These are phyloP conservation scores for Coemansia sp. DNA, from an alignment of 192 early-diverging fungal genomes.

Conservation along the genomic window DNA sequence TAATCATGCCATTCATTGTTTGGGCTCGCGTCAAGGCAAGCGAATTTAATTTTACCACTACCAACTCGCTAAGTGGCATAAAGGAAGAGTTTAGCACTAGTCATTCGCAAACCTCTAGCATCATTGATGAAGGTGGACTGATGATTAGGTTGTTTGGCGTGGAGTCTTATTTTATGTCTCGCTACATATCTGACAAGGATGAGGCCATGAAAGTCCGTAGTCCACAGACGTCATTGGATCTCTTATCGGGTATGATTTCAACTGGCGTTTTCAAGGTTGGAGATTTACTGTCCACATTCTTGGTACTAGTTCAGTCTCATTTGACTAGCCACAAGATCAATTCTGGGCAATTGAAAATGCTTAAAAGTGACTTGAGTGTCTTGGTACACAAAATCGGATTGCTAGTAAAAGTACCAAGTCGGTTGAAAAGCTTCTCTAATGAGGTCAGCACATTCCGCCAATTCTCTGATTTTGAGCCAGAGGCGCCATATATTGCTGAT, in stretches of 20 bases:
- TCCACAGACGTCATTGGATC: slow-evolving; percentile 59
- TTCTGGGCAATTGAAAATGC: background rate
- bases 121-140: slow-evolving; percentile 61
- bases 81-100: background rate
- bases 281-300: slow-evolving; percentile 10
- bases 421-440: background rate
- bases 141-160: slow-evolving; percentile 69
- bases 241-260: slow-evolving; percentile 59
- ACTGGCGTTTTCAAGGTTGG: slow-evolving; percentile 52
- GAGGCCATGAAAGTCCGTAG: slow-evolving; percentile 58
- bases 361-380: background rate
- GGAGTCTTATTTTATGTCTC: slow-evolving; percentile 57
- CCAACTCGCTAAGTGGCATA: background rate
- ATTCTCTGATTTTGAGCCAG: slow-evolving; percentile 57
- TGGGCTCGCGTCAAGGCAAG: background rate
- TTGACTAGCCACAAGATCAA: background rate
- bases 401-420: background rate
- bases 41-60: background rate
- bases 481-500: slow-evolving; percentile 32
- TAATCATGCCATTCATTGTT: slow-evolving; percentile 17
- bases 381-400: background rate
- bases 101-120: slow-evolving; percentile 11
- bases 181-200: slow-evolving; percentile 61
- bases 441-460: slow-evolving; percentile 59
- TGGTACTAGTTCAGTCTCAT: slow-evolving; percentile 27